Percentiles rank a stretch among this genome's conserved stretches.
phyloP scores from a whole-genome alignment of 148 eudicot genomes.

The Chenopodium formosanum region DNA sequence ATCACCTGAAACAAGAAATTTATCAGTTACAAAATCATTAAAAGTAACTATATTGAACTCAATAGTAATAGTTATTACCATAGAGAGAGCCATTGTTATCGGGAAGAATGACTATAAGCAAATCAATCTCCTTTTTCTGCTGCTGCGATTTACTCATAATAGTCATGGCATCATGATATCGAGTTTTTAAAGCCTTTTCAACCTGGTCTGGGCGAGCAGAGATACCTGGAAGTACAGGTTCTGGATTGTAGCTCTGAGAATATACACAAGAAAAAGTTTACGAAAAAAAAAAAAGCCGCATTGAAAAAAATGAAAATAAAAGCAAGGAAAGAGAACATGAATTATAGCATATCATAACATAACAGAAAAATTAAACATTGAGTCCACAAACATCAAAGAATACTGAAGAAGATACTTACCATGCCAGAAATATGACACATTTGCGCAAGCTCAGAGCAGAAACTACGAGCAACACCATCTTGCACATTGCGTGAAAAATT shows the following conservation, averaged over 20 bases:
- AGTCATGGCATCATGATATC: conserved; percentile 59
- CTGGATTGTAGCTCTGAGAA: conserved; percentile 48
- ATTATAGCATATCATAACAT: neutral
- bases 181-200: conserved; percentile 54
- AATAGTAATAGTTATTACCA: conserved; percentile 40
- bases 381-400: neutral
- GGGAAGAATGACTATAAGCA: conserved; percentile 72
- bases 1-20: conserved; percentile 46
- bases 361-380: neutral
- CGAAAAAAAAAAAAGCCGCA: neutral
- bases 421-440: conserved; percentile 75
- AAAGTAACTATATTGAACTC: neutral
- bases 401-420: conserved; percentile 36
- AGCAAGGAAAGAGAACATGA: neutral
- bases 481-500: conserved; percentile 69
- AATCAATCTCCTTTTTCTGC: conserved; percentile 52
- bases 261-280: neutral
- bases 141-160: conserved; percentile 52
- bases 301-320: neutral
- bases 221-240: conserved; percentile 52
- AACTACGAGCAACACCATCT: conserved; percentile 54
- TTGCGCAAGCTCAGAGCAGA: conserved; percentile 71
- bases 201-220: conserved; percentile 73
- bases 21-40: neutral
- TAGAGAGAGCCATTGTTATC: conserved; percentile 87